Evolutionary conservation across 2,329 filamentous ascomycete genomes (phyloP), one percentile per base, ranked within the genome.

Genomic region (Passalora sequoiae): DNA sequence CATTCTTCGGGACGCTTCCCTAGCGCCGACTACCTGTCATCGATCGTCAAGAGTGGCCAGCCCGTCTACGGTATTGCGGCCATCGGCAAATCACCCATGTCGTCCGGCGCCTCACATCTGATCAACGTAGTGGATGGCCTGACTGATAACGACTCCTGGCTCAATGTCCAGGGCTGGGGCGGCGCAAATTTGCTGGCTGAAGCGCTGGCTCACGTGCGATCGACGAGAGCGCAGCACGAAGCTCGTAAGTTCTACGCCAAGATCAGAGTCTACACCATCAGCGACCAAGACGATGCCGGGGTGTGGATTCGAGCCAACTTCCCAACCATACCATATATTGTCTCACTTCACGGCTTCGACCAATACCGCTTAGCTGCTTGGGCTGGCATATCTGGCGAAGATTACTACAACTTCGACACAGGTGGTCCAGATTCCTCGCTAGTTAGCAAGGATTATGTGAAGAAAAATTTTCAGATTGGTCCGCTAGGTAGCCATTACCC

Each of bases 281-380:
- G 74, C 5, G 77, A 80, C 49, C 77, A 80, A 50, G 77, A 80
- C 47, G 71, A 81, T 47, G 71, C 73, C 0, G 76, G 75, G 0
- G 60, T 69, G 0, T 80, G 76, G 76, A 73, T 81, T 25, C 70
- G 77, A 12, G 60, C 65, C 33, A 69, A 66, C 2, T 80, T 71
- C 46, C 75, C 77, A 0, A 69, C 75, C 19, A 55, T 80, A 5
- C 73, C 76, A 51, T 80, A 77, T 58, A 77, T 81, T 41, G 65
- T 63, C 10, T 76, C 72, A 0, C 58, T 78, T 1, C 77, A 80
- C 53, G 75, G 69, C 5, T 80, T 71, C 69, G 75, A 74, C 50
- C 64, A 73, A 36, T 81, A 80, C 47, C 67, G 66, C 2, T 53
- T 70, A 39, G 76, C 77, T 0, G 62, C 76, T 0, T 80, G 77